Percentiles rank a stretch among this genome's conserved stretches.
These are phyloP conservation scores for Neobulgaria alba DNA, from an alignment of 2,329 filamentous ascomycete genomes.

Conservation along the genomic window DNA sequence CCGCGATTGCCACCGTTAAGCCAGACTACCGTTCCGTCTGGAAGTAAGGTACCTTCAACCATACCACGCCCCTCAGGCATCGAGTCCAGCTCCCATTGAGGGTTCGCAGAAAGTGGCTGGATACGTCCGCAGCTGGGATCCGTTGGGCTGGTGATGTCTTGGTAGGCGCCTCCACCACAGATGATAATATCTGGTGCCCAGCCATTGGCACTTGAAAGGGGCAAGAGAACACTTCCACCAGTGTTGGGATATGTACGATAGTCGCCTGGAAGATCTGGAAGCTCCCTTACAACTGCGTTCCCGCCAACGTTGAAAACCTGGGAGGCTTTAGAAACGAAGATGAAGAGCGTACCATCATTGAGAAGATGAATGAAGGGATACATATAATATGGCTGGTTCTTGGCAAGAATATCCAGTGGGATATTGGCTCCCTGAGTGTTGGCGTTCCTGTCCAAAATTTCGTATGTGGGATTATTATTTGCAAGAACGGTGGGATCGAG, in stretches of 20 bases:
- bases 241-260: conserved; percentile 54
- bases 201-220: conserved; percentile 41
- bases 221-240: conserved; percentile 47
- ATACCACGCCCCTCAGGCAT: conserved; percentile 52
- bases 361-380: conserved; percentile 54
- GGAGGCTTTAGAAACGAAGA: conserved; percentile 47
- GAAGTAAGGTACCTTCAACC: conserved; percentile 50
- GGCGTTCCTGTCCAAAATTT: conserved; percentile 44
- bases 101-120: conserved; percentile 38
- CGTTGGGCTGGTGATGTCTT: conserved; percentile 49
- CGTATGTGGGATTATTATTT: conserved; percentile 58
- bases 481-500: conserved; percentile 42
- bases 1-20: conserved; percentile 50
- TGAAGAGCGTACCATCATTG: conserved; percentile 45
- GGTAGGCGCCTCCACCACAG: conserved; percentile 51
- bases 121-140: conserved; percentile 51
- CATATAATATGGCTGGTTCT: conserved; percentile 56
- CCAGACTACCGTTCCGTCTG: conserved; percentile 51
- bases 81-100: conserved; percentile 47
- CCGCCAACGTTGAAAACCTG: conserved; percentile 44
- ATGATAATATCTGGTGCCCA: conserved; percentile 47
- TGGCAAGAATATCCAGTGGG: conserved; percentile 43
- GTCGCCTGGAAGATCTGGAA: conserved; percentile 45
- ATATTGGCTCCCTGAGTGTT: conserved; percentile 38
- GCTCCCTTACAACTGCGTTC: conserved; percentile 35